Base-by-base conservation (phyloP, 208 protist species). In the Trypanosoma brucei region DNA sequence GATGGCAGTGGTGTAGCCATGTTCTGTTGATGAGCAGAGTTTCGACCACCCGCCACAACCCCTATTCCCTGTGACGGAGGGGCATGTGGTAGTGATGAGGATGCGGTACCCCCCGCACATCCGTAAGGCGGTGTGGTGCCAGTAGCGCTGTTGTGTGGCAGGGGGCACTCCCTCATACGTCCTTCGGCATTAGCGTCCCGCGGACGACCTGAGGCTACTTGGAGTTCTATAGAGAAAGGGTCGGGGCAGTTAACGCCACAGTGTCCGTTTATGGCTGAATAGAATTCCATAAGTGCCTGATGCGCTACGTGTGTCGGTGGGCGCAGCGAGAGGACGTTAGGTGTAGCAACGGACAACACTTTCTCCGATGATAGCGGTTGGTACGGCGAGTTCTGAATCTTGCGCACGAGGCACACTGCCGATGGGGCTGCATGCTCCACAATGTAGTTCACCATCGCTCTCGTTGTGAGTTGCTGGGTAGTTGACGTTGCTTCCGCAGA, bases 201-300 rank as follows among this genome's bases (percentile, higher is more conserved):
- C 9, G 11, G 6, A 33, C 9, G 50, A 6, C 22, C 30, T n/a
- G 22, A 6, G 9, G 50, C 9, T 34, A n/a, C 9, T n/a, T n/a
- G 31, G 6, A 70, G 65, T 9, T 70, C 65, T 2, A 70, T 22
- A 34, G 65, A 37, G 6, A 57, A 55, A 0, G 67, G 67, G 39
- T 72, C 68, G 37, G 81, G 55, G 3, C 59, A 71, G 44, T 70
- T 37, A 37, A 92, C 70, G n/a, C 75, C 78, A 59, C 84, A 86
- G 62, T 84, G 81, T 37, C 83, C 81, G 44, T 84, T 74, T 11
- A 83, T 72, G 6, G 71, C 70, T 9, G 75, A 73, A 64, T 93
- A 93, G 51, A 93, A 86, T 50, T 93, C 81, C 59, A 91, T 79
- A 30, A 91, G 33, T n/a, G 79, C 78, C 60, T 90, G 86, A 38